Conservation (phyloP, 2,329 filamentous ascomycete genomes). For the Aspergillus fijiensis region DNA sequence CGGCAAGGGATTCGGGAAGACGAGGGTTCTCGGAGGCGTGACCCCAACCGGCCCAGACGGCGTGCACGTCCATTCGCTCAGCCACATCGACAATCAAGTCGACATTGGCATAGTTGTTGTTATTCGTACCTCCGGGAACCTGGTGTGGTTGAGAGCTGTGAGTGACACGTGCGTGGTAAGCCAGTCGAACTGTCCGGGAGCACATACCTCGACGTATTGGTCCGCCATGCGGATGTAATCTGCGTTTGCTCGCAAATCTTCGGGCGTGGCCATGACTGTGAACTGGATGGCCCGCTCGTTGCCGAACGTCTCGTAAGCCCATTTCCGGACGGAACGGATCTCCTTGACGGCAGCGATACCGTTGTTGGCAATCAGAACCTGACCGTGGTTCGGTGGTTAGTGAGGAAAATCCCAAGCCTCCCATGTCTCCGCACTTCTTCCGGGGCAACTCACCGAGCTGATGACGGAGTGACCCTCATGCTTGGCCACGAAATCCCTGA, state of each 20-base stretch:
- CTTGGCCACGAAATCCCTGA: constrained; percentile 92
- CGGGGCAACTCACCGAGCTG: constrained; percentile 74
- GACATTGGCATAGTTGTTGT: constrained; percentile 99
- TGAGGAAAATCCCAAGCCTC: not conserved
- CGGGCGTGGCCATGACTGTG: constrained; percentile 98
- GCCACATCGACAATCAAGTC: constrained; percentile 98
- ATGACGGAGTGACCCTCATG: constrained; percentile 97
- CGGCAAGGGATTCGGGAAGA: constrained; percentile 90
- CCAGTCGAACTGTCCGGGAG: not conserved
- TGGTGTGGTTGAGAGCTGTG: constrained; percentile 25
- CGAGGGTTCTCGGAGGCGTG: constrained; percentile 99
- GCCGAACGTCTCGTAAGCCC: constrained; percentile 99
- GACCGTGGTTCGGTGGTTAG: constrained; percentile 11
- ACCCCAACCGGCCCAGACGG: constrained; percentile 98
- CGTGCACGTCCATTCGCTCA: constrained; percentile 97
- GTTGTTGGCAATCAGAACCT: constrained; percentile 99
- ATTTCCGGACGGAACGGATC: constrained; percentile 98
- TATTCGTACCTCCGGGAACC: constrained; percentile 97
- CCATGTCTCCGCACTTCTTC: not conserved
- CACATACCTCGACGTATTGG: constrained; percentile 83
- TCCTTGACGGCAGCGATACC: constrained; percentile 99
- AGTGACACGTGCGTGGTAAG: not conserved
- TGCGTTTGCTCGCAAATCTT: constrained; percentile 95
- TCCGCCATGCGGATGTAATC: constrained; percentile 99
- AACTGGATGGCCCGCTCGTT: constrained; percentile 98